Evolutionary conservation across 2,329 filamentous ascomycete genomes (phyloP), one percentile per base, ranked within the genome.

Genomic region (Berkeleyomyces basicola): DNA sequence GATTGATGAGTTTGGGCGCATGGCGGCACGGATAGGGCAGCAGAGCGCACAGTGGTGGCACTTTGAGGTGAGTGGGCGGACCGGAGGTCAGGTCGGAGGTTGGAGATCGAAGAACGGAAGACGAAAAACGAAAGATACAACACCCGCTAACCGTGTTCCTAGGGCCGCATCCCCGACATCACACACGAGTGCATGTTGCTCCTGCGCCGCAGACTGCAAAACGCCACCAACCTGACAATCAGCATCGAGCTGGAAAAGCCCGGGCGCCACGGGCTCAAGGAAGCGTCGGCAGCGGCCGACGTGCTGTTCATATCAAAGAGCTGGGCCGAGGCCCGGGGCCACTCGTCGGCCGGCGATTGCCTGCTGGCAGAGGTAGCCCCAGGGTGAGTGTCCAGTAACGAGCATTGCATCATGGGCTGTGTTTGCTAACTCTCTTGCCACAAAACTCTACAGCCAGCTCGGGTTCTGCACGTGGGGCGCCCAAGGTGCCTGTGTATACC

Each of bases 221-320:
- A 81, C 59, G 37, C 73, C 75, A 61, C 77, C 76, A 36, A n/a
- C 3, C 74, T 76, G 57, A 76, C 68, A 57, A 74, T 89, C 69
- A 90, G 86, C 70, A 82, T 89, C 61, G 87, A 90, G 71, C 74
- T 86, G 49, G 86, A 90, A 73, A 89, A 87, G 70, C 85, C 86
- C 1, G 77, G 76, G 10, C 78, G 86, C 9, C 70, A 72, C 37
- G 84, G 83, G 2, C 75, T 89, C 62, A 72, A 76, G 59, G 75
- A 80, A 37, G 76, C 88, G 58, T 84, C 84, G 36, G 74, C 75
- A 44, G 76, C 79, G 67, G 85, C 84, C 33, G 83, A 89, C 68
- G 78, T 87, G 16, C 81, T 89, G n/a, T 88, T 89, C 70, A 89
- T 85, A 72, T 87, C 86, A 10, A 81, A 79, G 68, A 77, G 76